Conservation (phyloP, 164 flowering plant species). For the Piper betle region DNA sequence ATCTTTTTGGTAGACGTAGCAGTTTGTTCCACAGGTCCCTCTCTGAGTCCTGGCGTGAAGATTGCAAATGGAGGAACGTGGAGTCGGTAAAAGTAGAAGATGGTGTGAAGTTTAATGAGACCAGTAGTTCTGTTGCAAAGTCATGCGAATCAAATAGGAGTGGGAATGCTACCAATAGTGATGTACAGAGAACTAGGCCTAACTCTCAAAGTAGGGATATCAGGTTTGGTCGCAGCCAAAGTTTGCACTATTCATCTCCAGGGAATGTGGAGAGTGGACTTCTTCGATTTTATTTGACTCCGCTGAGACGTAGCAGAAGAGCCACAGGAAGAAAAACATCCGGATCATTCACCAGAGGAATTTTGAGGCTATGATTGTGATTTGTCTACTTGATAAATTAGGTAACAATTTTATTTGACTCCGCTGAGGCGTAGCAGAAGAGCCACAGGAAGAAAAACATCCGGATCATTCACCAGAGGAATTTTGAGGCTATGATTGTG, state of each 20-base stretch:
- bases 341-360: constrained; percentile 8
- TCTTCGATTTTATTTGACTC: constrained; percentile 16
- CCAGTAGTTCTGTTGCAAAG: constrained; percentile 1
- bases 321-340: constrained; percentile 3
- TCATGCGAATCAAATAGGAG: background rate
- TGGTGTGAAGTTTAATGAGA: constrained; percentile 2
- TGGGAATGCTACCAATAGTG: background rate
- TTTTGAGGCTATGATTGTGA: constrained; percentile 4
- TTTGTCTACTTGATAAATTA: background rate
- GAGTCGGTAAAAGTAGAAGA: constrained; percentile 1
- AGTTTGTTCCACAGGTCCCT: constrained; percentile 11
- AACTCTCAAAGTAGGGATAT: constrained; percentile 6
- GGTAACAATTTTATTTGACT: constrained; percentile 16
- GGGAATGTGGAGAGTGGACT: constrained; percentile 11
- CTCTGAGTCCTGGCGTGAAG: constrained; percentile 11
- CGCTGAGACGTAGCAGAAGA: constrained; percentile 13
- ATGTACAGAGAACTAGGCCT: constrained; percentile 2
- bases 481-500: constrained; percentile 6
- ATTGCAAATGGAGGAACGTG: constrained; percentile 1
- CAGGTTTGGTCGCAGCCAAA: constrained; percentile 11
- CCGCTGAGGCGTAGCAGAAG: constrained; percentile 14
- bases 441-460: constrained; percentile 3
- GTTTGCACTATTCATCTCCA: constrained; percentile 13
- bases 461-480: constrained; percentile 8
- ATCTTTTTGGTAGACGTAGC: constrained; percentile 8